Evolutionary conservation across 2,329 filamentous ascomycete species (phyloP), one percentile per base, ranked within the genome.

Genomic region (Aspergillus brasiliensis): DNA sequence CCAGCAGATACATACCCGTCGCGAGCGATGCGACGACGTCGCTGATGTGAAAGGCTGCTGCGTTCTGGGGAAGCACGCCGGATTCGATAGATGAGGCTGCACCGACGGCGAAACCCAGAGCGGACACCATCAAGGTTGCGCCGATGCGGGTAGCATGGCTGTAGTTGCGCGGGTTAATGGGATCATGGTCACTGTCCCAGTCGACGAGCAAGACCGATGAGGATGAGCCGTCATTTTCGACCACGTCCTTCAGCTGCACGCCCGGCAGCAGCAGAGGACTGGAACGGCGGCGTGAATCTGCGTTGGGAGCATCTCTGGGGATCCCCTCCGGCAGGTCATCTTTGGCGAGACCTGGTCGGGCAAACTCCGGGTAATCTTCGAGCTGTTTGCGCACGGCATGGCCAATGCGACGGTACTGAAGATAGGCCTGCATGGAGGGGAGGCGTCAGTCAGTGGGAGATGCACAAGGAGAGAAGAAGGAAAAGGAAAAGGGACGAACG

Each of bases 1-100:
- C 81, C 28, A 83, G 73, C 6, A 83, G 60, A 31, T 67, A 71
- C 21, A 67, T 67, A 67, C 76, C 77, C 51, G 77, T 85, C 0
- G 81, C 80, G 23, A 85, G 66, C 8, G 78, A 81, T 65, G 80
- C 84, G 0, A 80, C 79, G 3, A 84, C 80, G 40, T 83, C 74
- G 25, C 78, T 79, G 0, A 85, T 83, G 0, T 77, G 75, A 47
- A 84, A 81, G 0, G 79, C 78, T 19, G 63, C 64, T 0, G 78
- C 75, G 0, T 81, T 82, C 61, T 82, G 77, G 0, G 74, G 73
- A 0, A 83, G 62, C 1, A 82, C 80, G 0, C 77, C 77, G 0
- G 82, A 81, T 57, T 86, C 83, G 42, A 86, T 84, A 0, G 82
- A 80, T 3, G 81, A 83, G 0, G 83, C 83, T 1, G 80, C 74